Conservation (phyloP, 106 monocot species). For the Dioscorea alata region DNA sequence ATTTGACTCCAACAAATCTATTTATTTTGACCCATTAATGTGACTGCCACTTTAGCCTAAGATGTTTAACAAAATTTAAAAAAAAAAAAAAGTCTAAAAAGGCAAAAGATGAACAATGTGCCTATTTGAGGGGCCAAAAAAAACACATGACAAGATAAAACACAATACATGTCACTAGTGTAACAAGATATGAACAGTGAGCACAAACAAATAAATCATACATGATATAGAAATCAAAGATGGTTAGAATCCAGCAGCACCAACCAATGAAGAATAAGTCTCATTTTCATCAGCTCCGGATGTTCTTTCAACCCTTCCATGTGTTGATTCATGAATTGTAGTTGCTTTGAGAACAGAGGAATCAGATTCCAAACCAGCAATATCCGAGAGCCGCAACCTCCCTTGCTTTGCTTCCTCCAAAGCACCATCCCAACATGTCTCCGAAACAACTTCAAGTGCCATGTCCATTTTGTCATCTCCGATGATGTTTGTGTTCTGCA, state of each 20-base stretch:
- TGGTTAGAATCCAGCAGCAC: slow-evolving; percentile 64
- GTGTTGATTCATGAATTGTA: not conserved
- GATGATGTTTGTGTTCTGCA: slow-evolving; percentile 53
- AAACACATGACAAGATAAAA: no score
- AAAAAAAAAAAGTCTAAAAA: no score
- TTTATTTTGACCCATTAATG: no score
- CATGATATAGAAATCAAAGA: not conserved
- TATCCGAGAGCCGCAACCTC: slow-evolving; percentile 29
- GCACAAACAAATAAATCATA: not conserved
- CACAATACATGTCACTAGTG: no score
- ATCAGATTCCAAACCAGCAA: slow-evolving; percentile 34
- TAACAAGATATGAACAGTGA: no score
- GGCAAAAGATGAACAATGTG: no score
- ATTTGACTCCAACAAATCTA: no score
- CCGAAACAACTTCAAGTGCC: slow-evolving; percentile 64
- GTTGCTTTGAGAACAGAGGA: not conserved
- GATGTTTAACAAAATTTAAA: no score
- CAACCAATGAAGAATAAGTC: slow-evolving; percentile 84
- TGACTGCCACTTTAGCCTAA: no score
- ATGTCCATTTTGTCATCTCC: slow-evolving; percentile 34
- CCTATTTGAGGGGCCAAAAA: no score
- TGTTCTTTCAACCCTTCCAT: slow-evolving; percentile 2
- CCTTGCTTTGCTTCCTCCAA: slow-evolving; percentile 47
- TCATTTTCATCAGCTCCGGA: slow-evolving; percentile 62
- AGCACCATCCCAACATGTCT: slow-evolving; percentile 89